These are phyloP conservation scores for Pinguiococcus pyrenoidosus DNA, from an alignment of 108 stramenopile species.

Conservation along the genomic window DNA sequence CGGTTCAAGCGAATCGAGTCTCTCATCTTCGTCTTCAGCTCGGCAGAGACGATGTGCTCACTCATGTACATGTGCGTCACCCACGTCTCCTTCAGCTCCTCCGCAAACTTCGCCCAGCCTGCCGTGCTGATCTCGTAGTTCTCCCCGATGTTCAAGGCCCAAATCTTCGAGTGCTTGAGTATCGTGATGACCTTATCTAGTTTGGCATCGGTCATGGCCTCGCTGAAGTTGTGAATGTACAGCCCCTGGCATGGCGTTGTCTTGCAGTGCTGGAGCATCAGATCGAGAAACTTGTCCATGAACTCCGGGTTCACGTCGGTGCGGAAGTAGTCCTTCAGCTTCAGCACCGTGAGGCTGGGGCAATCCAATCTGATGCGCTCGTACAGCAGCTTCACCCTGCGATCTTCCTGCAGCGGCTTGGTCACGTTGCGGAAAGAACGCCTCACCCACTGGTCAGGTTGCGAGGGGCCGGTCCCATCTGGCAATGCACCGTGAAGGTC, in stretches of 20 bases:
- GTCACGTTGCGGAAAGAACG: too few species aligned
- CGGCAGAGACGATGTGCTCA: constrained; percentile 27
- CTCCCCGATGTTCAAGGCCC: constrained; percentile 27
- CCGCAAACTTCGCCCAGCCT: constrained; percentile 22
- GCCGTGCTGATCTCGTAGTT: constrained; percentile 16
- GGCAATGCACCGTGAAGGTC: too few species aligned
- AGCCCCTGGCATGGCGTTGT: constrained; percentile 36
- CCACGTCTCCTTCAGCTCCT: constrained; percentile 8
- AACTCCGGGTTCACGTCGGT: constrained; percentile 25
- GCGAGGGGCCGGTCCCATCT: too few species aligned
- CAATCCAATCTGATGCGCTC: too few species aligned
- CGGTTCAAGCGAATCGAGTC: constrained; percentile 21
- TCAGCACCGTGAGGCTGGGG: too few species aligned
- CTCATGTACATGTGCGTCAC: constrained; percentile 34
- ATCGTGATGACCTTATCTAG: not conserved
- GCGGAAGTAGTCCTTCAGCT: constrained; percentile 22
- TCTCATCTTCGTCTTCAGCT: constrained; percentile 23
- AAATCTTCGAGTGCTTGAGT: constrained; percentile 10
- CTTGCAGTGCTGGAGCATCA: constrained; percentile 10
- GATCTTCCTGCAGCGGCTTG: too few species aligned
- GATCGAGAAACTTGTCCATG: constrained; percentile 19
- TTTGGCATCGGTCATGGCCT: constrained; percentile 18
- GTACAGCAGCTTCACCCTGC: too few species aligned
- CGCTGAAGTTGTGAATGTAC: constrained; percentile 29
- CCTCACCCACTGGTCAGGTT: too few species aligned